Conservation (phyloP, 352 stramenopile species). For the Globisporangium nunn region DNA sequence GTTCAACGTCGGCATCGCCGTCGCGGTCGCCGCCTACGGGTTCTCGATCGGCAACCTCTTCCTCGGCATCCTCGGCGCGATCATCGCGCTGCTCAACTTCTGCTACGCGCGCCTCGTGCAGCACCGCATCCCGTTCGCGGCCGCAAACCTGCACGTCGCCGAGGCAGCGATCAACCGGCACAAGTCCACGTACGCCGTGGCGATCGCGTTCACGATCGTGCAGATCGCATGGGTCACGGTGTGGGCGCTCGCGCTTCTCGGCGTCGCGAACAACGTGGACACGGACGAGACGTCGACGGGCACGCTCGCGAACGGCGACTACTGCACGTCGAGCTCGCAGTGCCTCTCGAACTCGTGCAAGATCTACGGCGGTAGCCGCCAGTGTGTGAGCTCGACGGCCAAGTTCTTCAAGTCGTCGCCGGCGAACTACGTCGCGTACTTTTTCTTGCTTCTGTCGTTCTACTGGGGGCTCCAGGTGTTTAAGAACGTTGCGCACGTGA, state of each 20-base stretch:
- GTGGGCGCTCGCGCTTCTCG: constrained; percentile 84
- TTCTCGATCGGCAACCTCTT: constrained; percentile 65
- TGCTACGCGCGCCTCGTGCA: constrained; percentile 84
- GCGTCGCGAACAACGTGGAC: constrained; percentile 79
- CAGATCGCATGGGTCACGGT: constrained; percentile 87
- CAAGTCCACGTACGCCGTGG: constrained; percentile 79
- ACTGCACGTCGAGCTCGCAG: constrained; percentile 22
- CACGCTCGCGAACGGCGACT: constrained; percentile 10
- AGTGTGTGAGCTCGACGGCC: constrained; percentile 17
- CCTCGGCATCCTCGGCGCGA: constrained; percentile 49
- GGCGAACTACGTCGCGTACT: constrained; percentile 43
- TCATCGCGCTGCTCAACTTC: constrained; percentile 64
- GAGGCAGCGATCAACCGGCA: constrained; percentile 88
- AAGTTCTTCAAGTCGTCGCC: constrained; percentile 29
- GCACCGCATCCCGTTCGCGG: constrained; percentile 92
- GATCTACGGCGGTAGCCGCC: constrained; percentile 9
- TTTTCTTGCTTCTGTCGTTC: constrained; percentile 90
- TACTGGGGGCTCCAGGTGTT: constrained; percentile 92
- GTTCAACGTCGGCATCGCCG: constrained; percentile 76
- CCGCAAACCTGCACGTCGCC: constrained; percentile 87
- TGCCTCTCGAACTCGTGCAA: constrained; percentile 36
- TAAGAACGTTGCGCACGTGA: constrained; percentile 92
- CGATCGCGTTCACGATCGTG: constrained; percentile 83
- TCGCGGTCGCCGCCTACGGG: constrained; percentile 59
- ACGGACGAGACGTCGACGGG: constrained; percentile 21